Evolutionary conservation across 148 eudicot genomes (phyloP), one percentile per base, ranked within the genome.

Genomic region (Camellia granthamiana): DNA sequence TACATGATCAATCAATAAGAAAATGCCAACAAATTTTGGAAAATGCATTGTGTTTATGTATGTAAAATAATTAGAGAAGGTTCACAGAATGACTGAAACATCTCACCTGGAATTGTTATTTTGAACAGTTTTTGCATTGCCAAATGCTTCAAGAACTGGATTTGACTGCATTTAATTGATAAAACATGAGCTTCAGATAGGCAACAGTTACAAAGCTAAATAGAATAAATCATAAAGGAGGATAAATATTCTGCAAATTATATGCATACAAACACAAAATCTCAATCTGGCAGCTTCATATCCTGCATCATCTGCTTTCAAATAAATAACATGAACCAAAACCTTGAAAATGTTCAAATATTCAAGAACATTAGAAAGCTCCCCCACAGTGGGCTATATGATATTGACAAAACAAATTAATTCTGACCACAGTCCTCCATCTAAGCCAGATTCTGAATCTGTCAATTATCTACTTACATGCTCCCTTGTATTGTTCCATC

Each of bases 71-170:
- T 19, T 76, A 23, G 44, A 42, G 42, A 41, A 49, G 65, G 77
- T 59, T 38, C 66, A 49, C 21, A 82, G 47, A 12, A 59, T 69
- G 77, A 77, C 61, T 64, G 6, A 55, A 16, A 72, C 62, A 8
- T 69, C 87, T 77, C 80, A 92, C 98, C 98, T 93, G 70, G 98
- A 92, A 81, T 93, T 93, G 87, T 93, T 91, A 66, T 93, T 93
- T 81, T 93, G 87, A 65, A 93, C 95, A 65, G 97, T 93, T 90
- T 93, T 93, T 73, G 97, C 97, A 84, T 93, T 93, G 81, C 97
- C 97, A 84, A 93, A 93, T 59, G 97, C 97, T 86, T 93, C 95
- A 77, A 93, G 91, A 69, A 93, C 93, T 69, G 97, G 97, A 89
- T 91, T 91, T 60, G 97, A 93, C 97, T 93, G 87, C 90, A 93